Conservation (phyloP, 1,139 yeast genomes). For the Yamadazyma buinensis region DNA sequence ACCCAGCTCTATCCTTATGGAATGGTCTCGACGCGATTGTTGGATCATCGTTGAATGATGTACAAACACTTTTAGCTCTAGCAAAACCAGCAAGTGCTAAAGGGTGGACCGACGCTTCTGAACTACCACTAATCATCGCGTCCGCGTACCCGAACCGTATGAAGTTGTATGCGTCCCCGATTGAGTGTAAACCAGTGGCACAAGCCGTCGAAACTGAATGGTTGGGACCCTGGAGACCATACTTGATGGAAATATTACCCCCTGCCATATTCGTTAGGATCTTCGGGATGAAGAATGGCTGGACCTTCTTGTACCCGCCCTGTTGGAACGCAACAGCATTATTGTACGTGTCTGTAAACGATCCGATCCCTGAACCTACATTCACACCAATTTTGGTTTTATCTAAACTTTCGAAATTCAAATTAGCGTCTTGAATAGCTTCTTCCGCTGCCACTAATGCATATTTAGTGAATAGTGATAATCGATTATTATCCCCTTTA, state of each 20-base stretch:
- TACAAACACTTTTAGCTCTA: constrained; percentile 76
- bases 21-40: constrained; percentile 79
- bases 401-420: constrained; percentile 34
- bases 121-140: constrained; percentile 88
- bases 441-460: constrained; percentile 75
- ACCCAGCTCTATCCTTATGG: constrained; percentile 74
- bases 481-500: constrained; percentile 49
- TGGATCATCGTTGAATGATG: constrained; percentile 61
- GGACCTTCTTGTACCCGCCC: constrained; percentile 65
- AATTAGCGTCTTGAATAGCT: constrained; percentile 65
- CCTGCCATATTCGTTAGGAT: constrained; percentile 91
- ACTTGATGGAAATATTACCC: constrained; percentile 80
- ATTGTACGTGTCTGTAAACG: constrained; percentile 69
- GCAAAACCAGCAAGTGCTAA: constrained; percentile 88
- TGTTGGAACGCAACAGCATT: constrained; percentile 49
- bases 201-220: constrained; percentile 94
- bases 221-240: constrained; percentile 77
- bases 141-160: constrained; percentile 78
- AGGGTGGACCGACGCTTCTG: constrained; percentile 88
- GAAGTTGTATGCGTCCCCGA: constrained; percentile 88
- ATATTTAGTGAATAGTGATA: constrained; percentile 74
- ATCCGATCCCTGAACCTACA: constrained; percentile 92
- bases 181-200: constrained; percentile 91
- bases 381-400: constrained; percentile 59
- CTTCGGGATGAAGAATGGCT: constrained; percentile 84